Percentiles rank a stretch among this genome's conserved stretches.
These are phyloP conservation scores for Fistulifera pelliculosa DNA, from an alignment of 108 stramenopile species.

Conservation along the genomic window DNA sequence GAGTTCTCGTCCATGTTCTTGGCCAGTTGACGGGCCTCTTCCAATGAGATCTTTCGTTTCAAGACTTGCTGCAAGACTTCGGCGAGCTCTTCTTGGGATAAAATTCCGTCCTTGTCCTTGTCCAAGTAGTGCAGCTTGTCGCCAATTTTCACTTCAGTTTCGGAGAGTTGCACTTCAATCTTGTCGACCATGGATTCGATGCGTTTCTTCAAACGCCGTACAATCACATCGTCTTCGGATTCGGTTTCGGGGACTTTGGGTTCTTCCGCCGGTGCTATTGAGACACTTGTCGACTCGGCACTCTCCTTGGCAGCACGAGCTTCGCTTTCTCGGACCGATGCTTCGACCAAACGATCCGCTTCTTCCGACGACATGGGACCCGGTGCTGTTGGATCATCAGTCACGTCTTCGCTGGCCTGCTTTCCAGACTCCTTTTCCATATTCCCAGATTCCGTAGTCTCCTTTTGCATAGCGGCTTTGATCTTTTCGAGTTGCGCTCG, in stretches of 20 bases:
- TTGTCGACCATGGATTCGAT: constrained; percentile 89
- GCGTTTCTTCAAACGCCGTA: constrained; percentile 57
- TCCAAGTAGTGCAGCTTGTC: constrained; percentile 95
- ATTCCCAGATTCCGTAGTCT: constrained; percentile 7
- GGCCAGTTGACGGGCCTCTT: constrained; percentile 79
- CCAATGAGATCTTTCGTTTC: constrained; percentile 61
- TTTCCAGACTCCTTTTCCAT: constrained; percentile 6
- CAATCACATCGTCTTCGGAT: constrained; percentile 42
- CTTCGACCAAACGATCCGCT: constrained; percentile 20
- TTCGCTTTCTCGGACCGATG: constrained; percentile 32
- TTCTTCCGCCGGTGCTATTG: constrained; percentile 10
- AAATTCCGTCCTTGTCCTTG: constrained; percentile 88
- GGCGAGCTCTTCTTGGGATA: constrained; percentile 80
- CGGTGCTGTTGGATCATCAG: neutral
- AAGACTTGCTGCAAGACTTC: constrained; percentile 64
- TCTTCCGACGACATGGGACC: neutral
- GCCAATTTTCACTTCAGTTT: constrained; percentile 86
- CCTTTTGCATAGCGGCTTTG: constrained; percentile 52
- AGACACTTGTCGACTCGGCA: constrained; percentile 34
- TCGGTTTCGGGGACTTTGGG: constrained; percentile 7
- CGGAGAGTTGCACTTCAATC: constrained; percentile 83
- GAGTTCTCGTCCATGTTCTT: constrained; percentile 65
- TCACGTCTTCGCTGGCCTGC: neutral
- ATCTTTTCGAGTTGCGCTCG: constrained; percentile 58
- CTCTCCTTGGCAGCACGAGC: constrained; percentile 35